Conservation (phyloP, 352 stramenopile species). For the Pythium periplocum region DNA sequence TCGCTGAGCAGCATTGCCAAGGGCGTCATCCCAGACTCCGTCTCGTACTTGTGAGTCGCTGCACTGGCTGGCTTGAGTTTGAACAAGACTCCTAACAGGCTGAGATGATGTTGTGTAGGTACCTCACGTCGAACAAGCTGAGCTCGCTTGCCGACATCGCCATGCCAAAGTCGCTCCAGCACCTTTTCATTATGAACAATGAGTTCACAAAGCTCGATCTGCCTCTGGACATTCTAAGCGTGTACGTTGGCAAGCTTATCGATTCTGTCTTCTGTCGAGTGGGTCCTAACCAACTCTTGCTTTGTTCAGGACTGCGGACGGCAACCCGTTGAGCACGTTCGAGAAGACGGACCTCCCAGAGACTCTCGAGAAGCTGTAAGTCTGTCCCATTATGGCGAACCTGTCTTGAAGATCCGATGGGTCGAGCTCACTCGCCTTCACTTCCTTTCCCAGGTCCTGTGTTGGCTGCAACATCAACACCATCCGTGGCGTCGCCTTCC, state of each 20-base stretch:
- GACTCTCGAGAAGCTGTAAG: slow-evolving; percentile 7
- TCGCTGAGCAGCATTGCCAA: slow-evolving; percentile 7
- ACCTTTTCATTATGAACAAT: neutral
- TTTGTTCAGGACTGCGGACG: neutral
- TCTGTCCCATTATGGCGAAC: neutral
- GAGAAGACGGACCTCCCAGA: neutral
- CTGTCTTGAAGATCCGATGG: too few species aligned
- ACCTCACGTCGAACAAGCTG: slow-evolving; percentile 5
- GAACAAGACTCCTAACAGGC: neutral
- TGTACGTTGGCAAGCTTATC: neutral
- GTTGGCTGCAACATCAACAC: slow-evolving; percentile 1
- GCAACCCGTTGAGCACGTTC: neutral
- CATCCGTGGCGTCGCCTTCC: slow-evolving; percentile 15
- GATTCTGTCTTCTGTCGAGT: neutral
- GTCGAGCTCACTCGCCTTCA: neutral
- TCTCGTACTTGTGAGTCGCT: slow-evolving; percentile 11
- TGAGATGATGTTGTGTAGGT: neutral
- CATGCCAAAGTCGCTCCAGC: slow-evolving; percentile 1
- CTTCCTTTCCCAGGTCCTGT: slow-evolving; percentile 4
- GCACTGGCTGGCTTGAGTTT: neutral
- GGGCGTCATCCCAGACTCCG: slow-evolving; percentile 6
- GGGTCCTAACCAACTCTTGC: neutral
- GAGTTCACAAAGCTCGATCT: neutral
- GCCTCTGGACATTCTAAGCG: neutral
- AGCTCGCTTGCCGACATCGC: slow-evolving; percentile 7